These are phyloP conservation scores for Lactarius hengduanensis DNA, from an alignment of 768 basidiomycete genomes.

Conservation along the genomic window DNA sequence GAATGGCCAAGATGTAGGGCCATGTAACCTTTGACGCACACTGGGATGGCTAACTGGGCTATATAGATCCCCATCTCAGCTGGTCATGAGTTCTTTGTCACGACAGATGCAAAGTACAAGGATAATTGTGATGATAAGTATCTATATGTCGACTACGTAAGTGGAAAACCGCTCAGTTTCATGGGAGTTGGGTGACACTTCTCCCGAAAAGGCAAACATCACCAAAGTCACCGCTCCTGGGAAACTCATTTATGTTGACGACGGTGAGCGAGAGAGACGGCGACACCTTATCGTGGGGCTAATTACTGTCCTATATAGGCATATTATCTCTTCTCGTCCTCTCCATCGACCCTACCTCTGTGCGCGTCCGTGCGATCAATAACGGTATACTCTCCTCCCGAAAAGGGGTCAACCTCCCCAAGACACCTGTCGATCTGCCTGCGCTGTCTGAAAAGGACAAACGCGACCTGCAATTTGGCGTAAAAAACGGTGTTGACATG, in stretches of 20 bases:
- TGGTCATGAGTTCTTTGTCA: slow-evolving; percentile 91
- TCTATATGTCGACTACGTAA: slow-evolving; percentile 92
- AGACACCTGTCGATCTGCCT: slow-evolving; percentile 96
- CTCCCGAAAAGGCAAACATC: slow-evolving; percentile 65
- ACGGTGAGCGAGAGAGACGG: slow-evolving; percentile 52
- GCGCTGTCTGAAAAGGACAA: slow-evolving; percentile 99
- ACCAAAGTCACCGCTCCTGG: slow-evolving; percentile 96
- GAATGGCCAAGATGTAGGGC: slow-evolving; percentile 77
- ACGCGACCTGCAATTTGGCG: slow-evolving; percentile 90
- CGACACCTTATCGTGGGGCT: slow-evolving; percentile 1
- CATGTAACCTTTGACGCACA: slow-evolving; percentile 8
- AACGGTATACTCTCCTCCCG: slow-evolving; percentile 90
- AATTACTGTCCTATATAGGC: slow-evolving; percentile 40
- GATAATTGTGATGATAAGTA: slow-evolving; percentile 79
- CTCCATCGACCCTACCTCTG: slow-evolving; percentile 75
- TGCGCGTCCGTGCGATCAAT: slow-evolving; percentile 87
- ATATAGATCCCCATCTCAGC: slow-evolving; percentile 74
- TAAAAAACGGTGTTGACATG: slow-evolving; percentile 98
- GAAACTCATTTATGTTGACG: slow-evolving; percentile 96
- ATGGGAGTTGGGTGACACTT: neutral
- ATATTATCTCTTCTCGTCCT: slow-evolving; percentile 93
- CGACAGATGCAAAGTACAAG: slow-evolving; percentile 78
- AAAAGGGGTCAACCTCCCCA: slow-evolving; percentile 99
- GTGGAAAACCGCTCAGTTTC: slow-evolving; percentile 35
- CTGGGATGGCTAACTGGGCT: slow-evolving; percentile 9